A percentile compares a stretch with the other conserved stretches of the same genome.
Conservation (phyloP, 2,329 filamentous ascomycete genomes). For the Peltaster fructicola region DNA sequence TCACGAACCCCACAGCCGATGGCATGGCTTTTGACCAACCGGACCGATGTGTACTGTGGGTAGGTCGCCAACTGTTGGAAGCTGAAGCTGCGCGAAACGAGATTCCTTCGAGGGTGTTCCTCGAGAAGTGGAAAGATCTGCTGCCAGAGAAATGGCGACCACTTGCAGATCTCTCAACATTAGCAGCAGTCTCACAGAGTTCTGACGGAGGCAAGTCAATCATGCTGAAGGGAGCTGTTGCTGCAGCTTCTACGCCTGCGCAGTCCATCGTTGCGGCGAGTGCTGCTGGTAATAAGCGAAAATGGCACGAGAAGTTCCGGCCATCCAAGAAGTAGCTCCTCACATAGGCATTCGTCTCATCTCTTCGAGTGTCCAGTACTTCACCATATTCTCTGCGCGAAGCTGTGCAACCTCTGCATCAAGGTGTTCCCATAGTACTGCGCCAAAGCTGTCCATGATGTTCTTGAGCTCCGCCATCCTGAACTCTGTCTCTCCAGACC, state of each 20-base stretch:
- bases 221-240: slow-evolving; percentile 5
- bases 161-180: slow-evolving; percentile 9
- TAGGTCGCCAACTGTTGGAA: slow-evolving; percentile 12
- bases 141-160: slow-evolving; percentile 18
- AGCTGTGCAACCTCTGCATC: slow-evolving; percentile 68
- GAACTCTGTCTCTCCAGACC: slow-evolving; percentile 42
- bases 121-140: slow-evolving; percentile 20
- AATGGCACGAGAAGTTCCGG: slow-evolving; percentile 23
- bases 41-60: slow-evolving; percentile 7
- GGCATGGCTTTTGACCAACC: slow-evolving; percentile 15
- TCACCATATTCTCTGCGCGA: slow-evolving; percentile 73
- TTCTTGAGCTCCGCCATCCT: slow-evolving; percentile 41
- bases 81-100: slow-evolving; percentile 7
- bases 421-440: slow-evolving; percentile 64
- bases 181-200: slow-evolving; percentile 12
- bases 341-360: slow-evolving; percentile 53
- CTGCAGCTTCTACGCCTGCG: slow-evolving; percentile 3
- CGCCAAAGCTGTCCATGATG: slow-evolving; percentile 62
- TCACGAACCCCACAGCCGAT: slow-evolving; percentile 7
- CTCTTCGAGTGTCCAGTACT: slow-evolving; percentile 63
- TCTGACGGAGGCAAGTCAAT: slow-evolving; percentile 9
- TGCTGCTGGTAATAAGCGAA: slow-evolving; percentile 17
- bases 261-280: slow-evolving; percentile 10
- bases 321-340: slow-evolving; percentile 18
- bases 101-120: slow-evolving; percentile 14